These are phyloP conservation scores for Skeletonema menzelii DNA, from an alignment of 108 stramenopile genomes.

Conservation along the genomic window DNA sequence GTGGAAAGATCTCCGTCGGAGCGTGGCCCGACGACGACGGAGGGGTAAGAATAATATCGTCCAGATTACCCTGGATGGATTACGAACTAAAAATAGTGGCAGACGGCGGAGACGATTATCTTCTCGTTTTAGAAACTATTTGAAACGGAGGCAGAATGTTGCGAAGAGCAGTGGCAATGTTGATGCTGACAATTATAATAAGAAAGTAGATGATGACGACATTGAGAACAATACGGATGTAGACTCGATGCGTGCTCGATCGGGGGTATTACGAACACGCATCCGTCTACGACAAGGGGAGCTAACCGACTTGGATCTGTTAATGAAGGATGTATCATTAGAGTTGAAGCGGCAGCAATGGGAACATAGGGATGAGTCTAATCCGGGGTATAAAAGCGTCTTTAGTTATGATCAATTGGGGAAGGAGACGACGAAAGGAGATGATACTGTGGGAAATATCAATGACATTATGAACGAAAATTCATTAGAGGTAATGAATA, in stretches of 20 bases:
- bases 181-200: not conserved
- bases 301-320: slow-evolving; percentile 9
- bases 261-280: slow-evolving; percentile 53
- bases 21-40: slow-evolving; percentile 1
- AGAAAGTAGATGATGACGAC: not conserved
- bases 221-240: slow-evolving; percentile 7
- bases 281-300: slow-evolving; percentile 28
- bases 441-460: slow-evolving; percentile 1
- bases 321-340: slow-evolving; percentile 11
- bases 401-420: slow-evolving; percentile 20
- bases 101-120: slow-evolving; percentile 21
- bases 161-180: not conserved
- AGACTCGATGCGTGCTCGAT: slow-evolving; percentile 51
- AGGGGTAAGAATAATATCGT: not conserved
- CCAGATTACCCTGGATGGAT: slow-evolving; percentile 2
- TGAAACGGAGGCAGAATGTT: not conserved
- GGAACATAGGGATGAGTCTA: slow-evolving; percentile 19
- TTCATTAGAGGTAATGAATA: slow-evolving; percentile 22
- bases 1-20: slow-evolving; percentile 19
- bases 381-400: slow-evolving; percentile 11
- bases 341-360: slow-evolving; percentile 23
- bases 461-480: slow-evolving; percentile 15
- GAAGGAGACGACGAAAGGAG: not conserved
- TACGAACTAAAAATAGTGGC: slow-evolving; percentile 6
- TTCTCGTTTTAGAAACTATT: slow-evolving; percentile 8